A percentile compares a stretch with the other conserved stretches of the same genome.
phyloP scores from a whole-genome alignment of 2,329 filamentous ascomycete genomes.

The Fusarium torulosum region DNA sequence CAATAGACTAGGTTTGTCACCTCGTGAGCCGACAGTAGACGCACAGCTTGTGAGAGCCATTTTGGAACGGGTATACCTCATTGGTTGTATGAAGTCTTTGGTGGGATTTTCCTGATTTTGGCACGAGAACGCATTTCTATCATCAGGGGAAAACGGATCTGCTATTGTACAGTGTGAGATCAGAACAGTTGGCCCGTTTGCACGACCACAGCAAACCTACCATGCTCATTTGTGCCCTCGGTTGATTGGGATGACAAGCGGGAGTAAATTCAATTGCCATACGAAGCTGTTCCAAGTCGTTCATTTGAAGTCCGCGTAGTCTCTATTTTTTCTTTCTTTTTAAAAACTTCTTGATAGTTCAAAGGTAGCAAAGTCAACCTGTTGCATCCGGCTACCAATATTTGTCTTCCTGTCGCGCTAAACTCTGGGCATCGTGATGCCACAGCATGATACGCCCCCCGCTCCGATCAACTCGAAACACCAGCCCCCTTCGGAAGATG shows the following conservation, averaged over 20 bases:
- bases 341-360: not conserved
- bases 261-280: not conserved
- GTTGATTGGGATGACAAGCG: not conserved
- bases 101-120: not conserved
- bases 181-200: not conserved
- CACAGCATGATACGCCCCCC: not conserved
- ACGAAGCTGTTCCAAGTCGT: no score
- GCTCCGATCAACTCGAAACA: not conserved
- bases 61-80: not conserved
- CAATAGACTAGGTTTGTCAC: no score
- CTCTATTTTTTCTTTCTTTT: no score
- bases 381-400: not conserved
- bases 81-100: not conserved
- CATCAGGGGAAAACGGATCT: not conserved
- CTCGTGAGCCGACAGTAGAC: not conserved
- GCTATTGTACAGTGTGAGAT: not conserved
- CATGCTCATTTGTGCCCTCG: not conserved
- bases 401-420: not conserved
- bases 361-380: not conserved
- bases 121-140: not conserved
- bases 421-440: not conserved
- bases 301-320: no score
- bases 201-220: not conserved
- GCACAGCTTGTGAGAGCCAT: not conserved
- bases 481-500: not conserved